Base-by-base conservation (phyloP, 2,329 filamentous ascomycete genomes). In the Colletotrichum sp. region DNA sequence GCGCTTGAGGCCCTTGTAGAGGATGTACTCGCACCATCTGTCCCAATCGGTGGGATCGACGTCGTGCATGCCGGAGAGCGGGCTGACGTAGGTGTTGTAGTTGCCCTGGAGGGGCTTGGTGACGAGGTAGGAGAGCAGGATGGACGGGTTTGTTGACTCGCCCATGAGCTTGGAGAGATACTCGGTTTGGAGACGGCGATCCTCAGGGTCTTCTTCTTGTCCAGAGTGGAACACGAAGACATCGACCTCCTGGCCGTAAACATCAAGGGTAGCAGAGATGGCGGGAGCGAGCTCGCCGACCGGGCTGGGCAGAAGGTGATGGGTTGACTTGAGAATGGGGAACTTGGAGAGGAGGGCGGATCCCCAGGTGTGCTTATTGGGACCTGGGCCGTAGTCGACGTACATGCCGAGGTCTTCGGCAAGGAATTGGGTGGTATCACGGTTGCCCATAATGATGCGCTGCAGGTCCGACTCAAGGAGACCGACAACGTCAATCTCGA, bases 341-440 rank as follows among this genome's bases (percentile, higher is more conserved):
- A 98, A 99, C 83, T 98, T 98, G 80, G 96, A 98, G 6, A 99
- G 90, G 60, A 99, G 89, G 27, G 96, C 97, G 12, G 94, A 92
- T 68, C 97, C 97, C 97, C 97, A 99, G 0, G 97, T 99, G 87
- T 99, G 97, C 87, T 98, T 99, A 90, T 99, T 98, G 8, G 97
- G 97, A 3, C 97, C 97, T 34, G 97, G 97, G 71, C 97, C 97
- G 81, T 96, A 98, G 87, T 99, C 97, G 66, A 98, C 96, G 82
- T 98, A 99, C 97, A 99, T 99, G 80, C 97, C 97, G 13, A 99
- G 90, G 79, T 99, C 96, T 83, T 98, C 96, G 25, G 97, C 96
- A 11, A 99, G 91, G 85, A 95, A 98, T 83, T 98, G 97, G 2
- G 97, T 98, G 11, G 95, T 94, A 83, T 99, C 97, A 79, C 97